These are phyloP conservation scores for Detonula confervacea DNA, from an alignment of 352 stramenopile species.

Conservation along the genomic window DNA sequence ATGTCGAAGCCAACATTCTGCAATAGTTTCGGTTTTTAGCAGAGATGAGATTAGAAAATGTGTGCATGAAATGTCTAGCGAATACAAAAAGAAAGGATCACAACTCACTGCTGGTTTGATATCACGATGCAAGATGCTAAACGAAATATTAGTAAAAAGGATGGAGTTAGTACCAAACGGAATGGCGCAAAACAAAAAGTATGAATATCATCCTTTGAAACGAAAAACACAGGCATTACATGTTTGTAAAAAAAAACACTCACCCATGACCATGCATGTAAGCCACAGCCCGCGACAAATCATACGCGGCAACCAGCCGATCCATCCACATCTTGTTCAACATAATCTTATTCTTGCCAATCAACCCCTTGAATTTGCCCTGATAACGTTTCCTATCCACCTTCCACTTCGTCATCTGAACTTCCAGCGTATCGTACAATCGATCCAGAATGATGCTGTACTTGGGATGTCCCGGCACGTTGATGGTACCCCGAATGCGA, in stretches of 20 bases:
- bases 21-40: too few relatives aligned
- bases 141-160: too few relatives aligned
- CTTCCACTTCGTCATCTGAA: constrained; percentile 74
- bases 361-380: constrained; percentile 43
- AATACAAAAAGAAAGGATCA: too few relatives aligned
- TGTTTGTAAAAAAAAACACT: constrained; percentile 31
- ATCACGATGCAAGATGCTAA: too few relatives aligned
- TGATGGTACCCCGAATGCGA: constrained; percentile 56
- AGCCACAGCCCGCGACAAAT: constrained; percentile 77
- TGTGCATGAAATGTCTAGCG: too few relatives aligned
- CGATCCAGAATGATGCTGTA: constrained; percentile 81
- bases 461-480: constrained; percentile 45
- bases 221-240: too few relatives aligned
- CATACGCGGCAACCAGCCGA: constrained; percentile 75
- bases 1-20: constrained; percentile 82
- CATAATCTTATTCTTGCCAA: constrained; percentile 43
- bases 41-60: too few relatives aligned
- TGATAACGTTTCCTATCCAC: constrained; percentile 25
- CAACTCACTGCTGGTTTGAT: too few relatives aligned
- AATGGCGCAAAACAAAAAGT: too few relatives aligned
- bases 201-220: too few relatives aligned
- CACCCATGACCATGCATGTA: constrained; percentile 80
- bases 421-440: constrained; percentile 77
- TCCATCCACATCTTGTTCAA: constrained; percentile 72
- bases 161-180: too few relatives aligned